Base-by-base conservation (phyloP, 2,329 filamentous ascomycete species). In the Fusarium keratoplasticum region DNA sequence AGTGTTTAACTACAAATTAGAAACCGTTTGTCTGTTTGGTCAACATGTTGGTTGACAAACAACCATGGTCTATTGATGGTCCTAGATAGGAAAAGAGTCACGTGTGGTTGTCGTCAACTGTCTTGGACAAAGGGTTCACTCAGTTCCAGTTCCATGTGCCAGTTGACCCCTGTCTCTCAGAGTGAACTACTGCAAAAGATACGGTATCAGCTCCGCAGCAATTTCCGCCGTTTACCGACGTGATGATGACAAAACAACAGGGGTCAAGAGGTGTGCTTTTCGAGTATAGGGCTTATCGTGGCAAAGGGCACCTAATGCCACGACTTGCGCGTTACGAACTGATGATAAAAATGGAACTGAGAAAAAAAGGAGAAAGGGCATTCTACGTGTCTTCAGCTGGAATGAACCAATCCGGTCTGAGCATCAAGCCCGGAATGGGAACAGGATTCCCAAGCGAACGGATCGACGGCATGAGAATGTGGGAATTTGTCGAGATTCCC, bases 381-480 rank as follows among this genome's bases (percentile, higher is more conserved):
- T 40, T 69, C 33, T 72, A 25, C 22, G 42, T 31, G 13, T 40
- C 11, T n/a, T n/a, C 9, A 18, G 13, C 8, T 20, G 16, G 22
- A 64, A 36, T 55, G 69, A 54, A 54, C 72, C 72, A 74, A 74
- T 74, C 71, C 62, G 20, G 54, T 36, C 29, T 55, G 31, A 66
- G 72, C 38, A 64, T 62, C 40, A 55, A 52, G 52, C 72, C 72
- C 62, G 71, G 71, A 72, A 74, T 58, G 68, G 47, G 71, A 73
- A 73, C 55, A 67, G 20, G 62, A 62, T 25, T 69, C 44, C 71
- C 62, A 73, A 58, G 47, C 40, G 57, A 42, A 20, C 27, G 52
- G 64, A 35, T 58, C 50, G 54, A 62, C 52, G 31, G 25, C 33
- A 42, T 25, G 42, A 61, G 61, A 52, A 60, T 72, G 62, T 44